A percentile compares a stretch with the other conserved stretches of the same genome.
phyloP scores from a whole-genome alignment of 192 early-diverging fungal species.

The Podila minutissima region DNA sequence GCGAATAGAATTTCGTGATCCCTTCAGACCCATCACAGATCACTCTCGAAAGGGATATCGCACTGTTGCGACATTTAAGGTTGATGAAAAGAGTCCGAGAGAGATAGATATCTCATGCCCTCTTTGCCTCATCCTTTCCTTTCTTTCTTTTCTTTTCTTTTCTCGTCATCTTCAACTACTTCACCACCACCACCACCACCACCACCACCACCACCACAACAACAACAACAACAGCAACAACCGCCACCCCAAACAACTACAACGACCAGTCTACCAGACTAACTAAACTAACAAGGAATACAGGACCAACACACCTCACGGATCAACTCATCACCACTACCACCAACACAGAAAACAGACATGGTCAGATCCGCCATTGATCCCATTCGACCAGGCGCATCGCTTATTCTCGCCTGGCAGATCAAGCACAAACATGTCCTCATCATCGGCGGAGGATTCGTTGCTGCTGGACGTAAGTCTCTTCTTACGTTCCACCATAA shows the following conservation, averaged over 20 bases:
- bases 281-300: not conserved
- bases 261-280: not conserved
- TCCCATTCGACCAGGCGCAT: constrained; percentile 71
- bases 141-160: not conserved
- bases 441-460: constrained; percentile 90
- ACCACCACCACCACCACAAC: not conserved
- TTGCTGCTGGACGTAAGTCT: constrained; percentile 78
- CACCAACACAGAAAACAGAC: not conserved
- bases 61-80: no score
- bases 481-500: not conserved
- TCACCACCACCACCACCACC: not conserved
- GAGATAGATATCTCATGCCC: not conserved
- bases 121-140: not conserved
- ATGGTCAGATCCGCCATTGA: constrained; percentile 50
- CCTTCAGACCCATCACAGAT: no score
- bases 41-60: no score
- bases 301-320: not conserved
- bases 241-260: no score
- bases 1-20: no score
- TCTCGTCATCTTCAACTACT: not conserved
- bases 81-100: no score
- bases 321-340: not conserved
- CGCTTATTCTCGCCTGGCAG: constrained; percentile 87
- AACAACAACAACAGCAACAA: not conserved
- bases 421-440: constrained; percentile 78